Evolutionary conservation across 78 protist species (phyloP), one percentile per base, ranked within the genome.

Genomic region (Tieghemostelium lacteum): DNA sequence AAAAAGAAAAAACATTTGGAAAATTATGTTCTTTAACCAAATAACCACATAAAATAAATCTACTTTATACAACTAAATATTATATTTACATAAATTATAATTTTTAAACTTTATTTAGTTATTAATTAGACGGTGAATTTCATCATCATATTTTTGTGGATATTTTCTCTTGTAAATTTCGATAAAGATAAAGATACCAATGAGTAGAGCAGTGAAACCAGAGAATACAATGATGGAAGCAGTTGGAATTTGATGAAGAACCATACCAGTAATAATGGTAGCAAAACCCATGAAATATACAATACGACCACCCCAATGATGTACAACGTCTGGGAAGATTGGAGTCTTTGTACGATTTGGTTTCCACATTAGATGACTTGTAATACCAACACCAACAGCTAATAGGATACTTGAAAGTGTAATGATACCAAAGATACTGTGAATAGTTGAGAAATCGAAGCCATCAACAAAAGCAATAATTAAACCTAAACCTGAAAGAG

Each of bases 251-350:
- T 57, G 80, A 20, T 34, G 55, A 20, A 83, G 57, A 22, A 69
- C 57, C 91, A 83, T 83, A 83, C 91, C 91, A 14, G 75, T 57
- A 4, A 83, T 83, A 34, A 83, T 83, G 1, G 91, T n/a, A 20
- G 75, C 91, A 39, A 83, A 45, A 10, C 70, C 42, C 6, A 66
- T 24, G 3, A 65, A 42, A 36, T 60, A 39, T 10, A 57, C 45
- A 45, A 71, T 8, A 60, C 91, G 76, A 55, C 91, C 91, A 60
- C 61, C 61, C 12, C 66, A 29, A 72, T 72, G 60, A 70, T 83
- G 91, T 16, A 83, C 37, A 29, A 83, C 69, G 60, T 83, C 91
- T 20, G 91, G 91, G 91, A 83, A 83, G 22, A 83, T 34, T 24
- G 91, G 91, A 3, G 78, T 55, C 57, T 72, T 62, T 7, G n/a